Conservation (phyloP, 164 flowering plant genomes). For the Litsea cubeba region DNA sequence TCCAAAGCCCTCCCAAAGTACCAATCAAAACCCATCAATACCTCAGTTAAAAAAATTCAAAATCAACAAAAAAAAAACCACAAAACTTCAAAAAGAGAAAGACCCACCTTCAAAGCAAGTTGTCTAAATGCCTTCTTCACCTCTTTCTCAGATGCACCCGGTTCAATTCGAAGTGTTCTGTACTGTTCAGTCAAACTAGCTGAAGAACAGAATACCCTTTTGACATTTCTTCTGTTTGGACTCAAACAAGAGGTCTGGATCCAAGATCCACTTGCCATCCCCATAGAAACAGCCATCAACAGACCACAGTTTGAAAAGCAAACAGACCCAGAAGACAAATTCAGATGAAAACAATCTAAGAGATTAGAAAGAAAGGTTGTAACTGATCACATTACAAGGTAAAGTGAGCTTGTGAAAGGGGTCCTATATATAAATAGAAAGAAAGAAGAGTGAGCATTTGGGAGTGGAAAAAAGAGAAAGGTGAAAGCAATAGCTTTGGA, state of each 20-base stretch:
- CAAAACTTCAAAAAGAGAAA: not conserved
- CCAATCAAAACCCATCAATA: conserved; percentile 5
- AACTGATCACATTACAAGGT: not conserved
- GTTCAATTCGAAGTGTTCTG: conserved; percentile 50
- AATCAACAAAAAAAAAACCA: not conserved
- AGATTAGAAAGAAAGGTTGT: not conserved
- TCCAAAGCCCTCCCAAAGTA: not conserved
- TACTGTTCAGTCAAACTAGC: conserved; percentile 47
- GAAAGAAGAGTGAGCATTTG: not conserved
- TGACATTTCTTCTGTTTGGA: not conserved
- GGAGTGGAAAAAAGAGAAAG: not conserved
- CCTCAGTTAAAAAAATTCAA: not conserved
- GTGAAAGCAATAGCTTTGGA: not conserved
- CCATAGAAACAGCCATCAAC: conserved; percentile 4
- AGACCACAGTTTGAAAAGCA: not conserved
- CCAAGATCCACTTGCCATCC: conserved; percentile 2
- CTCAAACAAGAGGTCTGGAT: not conserved
- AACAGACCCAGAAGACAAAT: not conserved
- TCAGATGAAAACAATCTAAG: not conserved
- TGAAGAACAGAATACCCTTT: conserved; percentile 6
- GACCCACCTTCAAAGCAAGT: conserved; percentile 75
- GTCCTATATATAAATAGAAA: not conserved
- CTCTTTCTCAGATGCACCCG: conserved; percentile 81
- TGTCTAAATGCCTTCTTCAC: conserved; percentile 75
- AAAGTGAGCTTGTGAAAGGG: not conserved